Evolutionary conservation across 352 stramenopile genomes (phyloP).

Genomic region (Pythium sp.): DNA sequence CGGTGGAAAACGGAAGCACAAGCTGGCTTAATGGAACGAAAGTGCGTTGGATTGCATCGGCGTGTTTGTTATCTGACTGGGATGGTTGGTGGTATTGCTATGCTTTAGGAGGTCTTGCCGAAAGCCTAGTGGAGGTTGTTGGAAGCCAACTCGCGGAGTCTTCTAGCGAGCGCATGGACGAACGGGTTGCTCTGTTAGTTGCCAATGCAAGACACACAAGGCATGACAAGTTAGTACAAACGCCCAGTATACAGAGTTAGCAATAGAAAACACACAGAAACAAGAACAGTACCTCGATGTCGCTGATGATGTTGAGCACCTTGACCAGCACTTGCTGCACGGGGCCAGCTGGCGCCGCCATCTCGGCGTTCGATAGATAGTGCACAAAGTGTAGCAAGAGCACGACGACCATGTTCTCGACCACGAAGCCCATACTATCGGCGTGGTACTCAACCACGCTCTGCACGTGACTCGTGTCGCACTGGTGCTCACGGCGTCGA

Average conservation of each 20-base stretch:
- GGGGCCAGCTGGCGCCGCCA: conserved; percentile 10
- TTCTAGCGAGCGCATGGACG: conserved; percentile 64
- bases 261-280: neutral
- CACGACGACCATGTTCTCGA: conserved; percentile 78
- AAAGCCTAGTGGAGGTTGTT: conserved; percentile 13
- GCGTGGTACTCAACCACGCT: conserved; percentile 73
- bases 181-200: conserved; percentile 53
- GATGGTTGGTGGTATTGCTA: neutral
- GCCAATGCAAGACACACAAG: conserved; percentile 9
- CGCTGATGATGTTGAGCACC: conserved; percentile 56
- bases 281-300: conserved; percentile 51
- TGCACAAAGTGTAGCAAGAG: conserved; percentile 70
- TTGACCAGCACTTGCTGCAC: conserved; percentile 65
- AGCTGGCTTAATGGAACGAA: neutral
- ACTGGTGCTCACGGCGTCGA: conserved; percentile 33
- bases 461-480: conserved; percentile 38
- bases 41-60: neutral
- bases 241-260: neutral
- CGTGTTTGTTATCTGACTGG: neutral
- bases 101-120: neutral
- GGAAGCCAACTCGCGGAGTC: conserved; percentile 55
- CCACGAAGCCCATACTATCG: conserved; percentile 71
- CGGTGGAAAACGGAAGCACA: no score
- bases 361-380: conserved; percentile 42
- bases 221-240: conserved; percentile 3